Evolutionary conservation across 805 yeast species (phyloP).

Genomic region (Cyberlindnera suaveolens): DNA sequence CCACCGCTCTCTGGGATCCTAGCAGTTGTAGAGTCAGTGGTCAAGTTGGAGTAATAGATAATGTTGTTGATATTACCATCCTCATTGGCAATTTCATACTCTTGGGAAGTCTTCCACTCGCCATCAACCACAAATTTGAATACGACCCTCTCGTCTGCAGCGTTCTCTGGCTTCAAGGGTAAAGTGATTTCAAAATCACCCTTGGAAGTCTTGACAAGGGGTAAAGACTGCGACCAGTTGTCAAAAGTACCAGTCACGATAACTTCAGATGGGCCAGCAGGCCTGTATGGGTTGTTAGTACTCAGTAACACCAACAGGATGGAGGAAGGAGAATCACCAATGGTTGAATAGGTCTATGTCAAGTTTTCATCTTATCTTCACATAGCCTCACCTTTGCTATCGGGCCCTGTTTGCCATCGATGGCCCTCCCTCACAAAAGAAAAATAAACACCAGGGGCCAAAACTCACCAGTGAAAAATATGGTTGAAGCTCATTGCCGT

Average conservation of each 20-base stretch:
- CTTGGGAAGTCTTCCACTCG: constrained; percentile 44
- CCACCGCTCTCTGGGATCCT: constrained; percentile 45
- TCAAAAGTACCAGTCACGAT: constrained; percentile 68
- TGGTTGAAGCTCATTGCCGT: constrained; percentile 8
- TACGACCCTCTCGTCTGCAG: constrained; percentile 31
- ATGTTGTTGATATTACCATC: constrained; percentile 34
- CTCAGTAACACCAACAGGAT: background rate
- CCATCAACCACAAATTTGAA: constrained; percentile 67
- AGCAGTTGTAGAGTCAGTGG: constrained; percentile 10
- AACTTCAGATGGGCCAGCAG: constrained; percentile 50
- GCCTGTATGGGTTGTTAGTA: constrained; percentile 25
- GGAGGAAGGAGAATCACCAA: too few species aligned
- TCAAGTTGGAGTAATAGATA: constrained; percentile 21
- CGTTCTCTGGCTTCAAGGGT: constrained; percentile 39
- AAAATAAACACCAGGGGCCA: background rate
- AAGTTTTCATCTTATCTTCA: too few species aligned
- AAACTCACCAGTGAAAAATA: constrained; percentile 12
- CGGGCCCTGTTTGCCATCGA: background rate
- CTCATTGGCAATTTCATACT: constrained; percentile 38
- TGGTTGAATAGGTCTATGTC: too few species aligned
- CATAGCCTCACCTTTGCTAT: too few species aligned
- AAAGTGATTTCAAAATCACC: constrained; percentile 57
- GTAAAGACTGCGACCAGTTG: constrained; percentile 56
- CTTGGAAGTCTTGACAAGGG: constrained; percentile 51
- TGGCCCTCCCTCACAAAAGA: too few species aligned